These are phyloP conservation scores for Kingdonia uniflora DNA, from an alignment of 164 flowering plant genomes.

Conservation along the genomic window DNA sequence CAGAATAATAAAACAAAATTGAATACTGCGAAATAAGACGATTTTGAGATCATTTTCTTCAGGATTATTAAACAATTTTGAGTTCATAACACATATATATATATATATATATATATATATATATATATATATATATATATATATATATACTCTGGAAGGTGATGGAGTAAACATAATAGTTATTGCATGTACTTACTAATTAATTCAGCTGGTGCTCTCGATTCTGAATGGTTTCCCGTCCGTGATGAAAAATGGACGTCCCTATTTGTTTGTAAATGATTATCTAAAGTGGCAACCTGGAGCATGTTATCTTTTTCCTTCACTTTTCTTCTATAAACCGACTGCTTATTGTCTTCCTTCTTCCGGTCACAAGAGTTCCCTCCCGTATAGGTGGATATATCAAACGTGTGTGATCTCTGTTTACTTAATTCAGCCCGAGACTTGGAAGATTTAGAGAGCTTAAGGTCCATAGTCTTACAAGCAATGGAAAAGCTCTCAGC, in stretches of 20 bases:
- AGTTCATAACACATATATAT: too few species aligned
- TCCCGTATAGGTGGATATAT: constrained; percentile 16
- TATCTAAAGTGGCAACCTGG: constrained; percentile 15
- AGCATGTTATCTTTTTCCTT: constrained; percentile 17
- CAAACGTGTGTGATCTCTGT: constrained; percentile 21
- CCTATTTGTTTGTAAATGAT: constrained; percentile 20
- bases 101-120: too few species aligned
- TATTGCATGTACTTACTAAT: constrained; percentile 10
- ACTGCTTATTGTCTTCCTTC: constrained; percentile 18
- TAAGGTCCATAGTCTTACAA: constrained; percentile 18
- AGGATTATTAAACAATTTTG: background rate
- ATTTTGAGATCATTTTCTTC: too few species aligned
- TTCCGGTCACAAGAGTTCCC: constrained; percentile 19
- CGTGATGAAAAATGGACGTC: background rate
- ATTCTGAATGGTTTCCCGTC: constrained; percentile 3
- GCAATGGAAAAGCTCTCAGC: constrained; percentile 13
- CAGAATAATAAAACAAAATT: constrained; percentile 4
- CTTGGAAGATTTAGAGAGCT: constrained; percentile 22
- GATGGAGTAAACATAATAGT: background rate
- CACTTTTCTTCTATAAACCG: constrained; percentile 15
- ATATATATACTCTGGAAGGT: background rate
- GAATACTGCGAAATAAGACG: background rate
- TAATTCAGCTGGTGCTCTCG: background rate
- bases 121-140: background rate
- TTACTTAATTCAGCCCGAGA: constrained; percentile 20